These are phyloP conservation scores for Aureoboletus auriporus DNA, from an alignment of 768 basidiomycete genomes.

Conservation along the genomic window DNA sequence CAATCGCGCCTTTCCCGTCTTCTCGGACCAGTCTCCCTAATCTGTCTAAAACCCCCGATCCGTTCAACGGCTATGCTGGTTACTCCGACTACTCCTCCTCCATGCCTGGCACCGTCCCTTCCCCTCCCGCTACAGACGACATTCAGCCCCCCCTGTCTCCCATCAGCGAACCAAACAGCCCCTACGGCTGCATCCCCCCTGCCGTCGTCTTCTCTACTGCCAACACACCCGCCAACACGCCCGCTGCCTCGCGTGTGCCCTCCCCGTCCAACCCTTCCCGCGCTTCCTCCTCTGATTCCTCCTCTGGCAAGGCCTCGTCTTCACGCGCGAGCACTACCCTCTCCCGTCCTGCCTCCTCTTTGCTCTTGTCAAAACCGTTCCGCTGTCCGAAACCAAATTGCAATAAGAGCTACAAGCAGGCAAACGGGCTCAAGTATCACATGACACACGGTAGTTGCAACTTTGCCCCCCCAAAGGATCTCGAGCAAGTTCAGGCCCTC, in stretches of 20 bases:
- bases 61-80: conserved; percentile 67
- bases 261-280: conserved; percentile 23
- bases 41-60: conserved; percentile 40
- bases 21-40: conserved; percentile 26
- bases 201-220: conserved; percentile 55
- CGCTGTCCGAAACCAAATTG: conserved; percentile 92
- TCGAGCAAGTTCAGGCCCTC: conserved; percentile 71
- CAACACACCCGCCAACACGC: conserved; percentile 46
- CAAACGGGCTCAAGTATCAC: conserved; percentile 93
- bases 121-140: conserved; percentile 29
- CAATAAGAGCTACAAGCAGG: conserved; percentile 95
- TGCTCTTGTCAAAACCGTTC: conserved; percentile 83
- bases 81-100: conserved; percentile 62
- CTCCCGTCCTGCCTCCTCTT: conserved; percentile 50
- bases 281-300: conserved; percentile 6
- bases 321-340: conserved; percentile 43
- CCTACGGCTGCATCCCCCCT: conserved; percentile 57
- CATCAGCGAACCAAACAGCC: conserved; percentile 30
- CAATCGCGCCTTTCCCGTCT: conserved; percentile 32
- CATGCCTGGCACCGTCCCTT: conserved; percentile 54
- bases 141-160: conserved; percentile 24
- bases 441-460: conserved; percentile 92
- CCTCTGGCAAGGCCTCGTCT: conserved; percentile 24
- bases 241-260: conserved; percentile 43
- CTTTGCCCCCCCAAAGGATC: conserved; percentile 84